Evolutionary conservation across 192 early-diverging fungal species (phyloP), one percentile per base, ranked within the genome.

Genomic region (Backusella mclennaniae): DNA sequence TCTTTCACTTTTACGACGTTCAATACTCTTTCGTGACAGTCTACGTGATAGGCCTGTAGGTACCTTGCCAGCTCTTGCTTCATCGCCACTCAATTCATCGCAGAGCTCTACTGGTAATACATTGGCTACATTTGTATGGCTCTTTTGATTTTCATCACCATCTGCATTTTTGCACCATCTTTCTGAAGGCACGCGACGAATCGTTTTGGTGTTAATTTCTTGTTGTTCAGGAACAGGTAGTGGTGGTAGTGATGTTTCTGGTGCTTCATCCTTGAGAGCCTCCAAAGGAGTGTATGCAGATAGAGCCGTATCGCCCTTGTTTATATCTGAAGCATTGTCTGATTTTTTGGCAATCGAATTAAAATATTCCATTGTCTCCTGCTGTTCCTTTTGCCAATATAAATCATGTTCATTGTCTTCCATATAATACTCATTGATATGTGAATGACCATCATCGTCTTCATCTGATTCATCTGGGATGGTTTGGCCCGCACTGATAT

Each of bases 21-120:
- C 79, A 7, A 80, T 80, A 19, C 74, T 76, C 71, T 68, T 71
- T 73, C 67, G 59, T 17, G 79, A 80, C 15, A 80, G 23, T 11
- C 56, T 71, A 14, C 74, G 59, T 0, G 79, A 70, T 9, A 80
- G 17, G 0, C 79, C 79, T 53, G 33, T 67, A 4, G 79, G 79
- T 21, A 73, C 56, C 39, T 38, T 59, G 26, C 23, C 36, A 12
- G 21, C n/a, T 44, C 29, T 35, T 29, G 38, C 6, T 26, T 59
- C 69, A 15, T 73, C 72, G 8, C 38, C 39, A 66, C 33, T 67
- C 9, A 74, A 8, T 44, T 74, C 73, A 42, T 35, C 33, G 17
- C 63, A 66, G 6, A 74, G 38, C 21, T 74, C 73, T 29, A 44
- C 73, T 19, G 73, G 73, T 17, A 74, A 26, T 6, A 17, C 3